Percentiles rank a stretch among this genome's conserved stretches.
Conservation (phyloP, 345 rosid genomes). For the Microcos paniculata region DNA sequence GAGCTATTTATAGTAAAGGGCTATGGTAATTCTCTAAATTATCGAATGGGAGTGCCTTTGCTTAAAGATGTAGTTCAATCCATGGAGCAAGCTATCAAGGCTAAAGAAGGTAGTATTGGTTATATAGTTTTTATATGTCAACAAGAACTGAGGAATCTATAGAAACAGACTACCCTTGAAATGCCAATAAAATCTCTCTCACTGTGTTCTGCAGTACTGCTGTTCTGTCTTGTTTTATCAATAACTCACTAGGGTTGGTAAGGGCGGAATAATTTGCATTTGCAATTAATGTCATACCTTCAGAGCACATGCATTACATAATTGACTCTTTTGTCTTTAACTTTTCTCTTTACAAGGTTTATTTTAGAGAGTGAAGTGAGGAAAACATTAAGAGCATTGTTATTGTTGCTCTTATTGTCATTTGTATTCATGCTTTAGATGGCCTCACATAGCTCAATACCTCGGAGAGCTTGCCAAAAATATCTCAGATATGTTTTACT, state of each 20-base stretch:
- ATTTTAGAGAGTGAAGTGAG: not conserved
- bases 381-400: not conserved
- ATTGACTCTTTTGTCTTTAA: not conserved
- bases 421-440: not conserved
- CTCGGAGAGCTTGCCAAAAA: not conserved
- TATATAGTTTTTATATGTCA: not conserved
- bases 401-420: not conserved
- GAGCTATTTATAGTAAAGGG: slow-evolving; percentile 82
- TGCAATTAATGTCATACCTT: not conserved
- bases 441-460: not conserved
- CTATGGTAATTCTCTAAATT: slow-evolving; percentile 79
- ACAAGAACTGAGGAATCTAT: not conserved
- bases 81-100: slow-evolving; percentile 84
- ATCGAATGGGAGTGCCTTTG: slow-evolving; percentile 87
- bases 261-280: not conserved
- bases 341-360: not conserved
- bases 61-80: slow-evolving; percentile 81
- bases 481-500: not conserved
- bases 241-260: not conserved
- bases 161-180: not conserved
- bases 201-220: not conserved
- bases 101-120: slow-evolving; percentile 60
- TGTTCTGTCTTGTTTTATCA: not conserved
- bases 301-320: not conserved
- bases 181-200: not conserved